Evolutionary conservation across 257 asterid species (phyloP), one percentile per base, ranked within the genome.

Genomic region (Osmanthus fragrans): DNA sequence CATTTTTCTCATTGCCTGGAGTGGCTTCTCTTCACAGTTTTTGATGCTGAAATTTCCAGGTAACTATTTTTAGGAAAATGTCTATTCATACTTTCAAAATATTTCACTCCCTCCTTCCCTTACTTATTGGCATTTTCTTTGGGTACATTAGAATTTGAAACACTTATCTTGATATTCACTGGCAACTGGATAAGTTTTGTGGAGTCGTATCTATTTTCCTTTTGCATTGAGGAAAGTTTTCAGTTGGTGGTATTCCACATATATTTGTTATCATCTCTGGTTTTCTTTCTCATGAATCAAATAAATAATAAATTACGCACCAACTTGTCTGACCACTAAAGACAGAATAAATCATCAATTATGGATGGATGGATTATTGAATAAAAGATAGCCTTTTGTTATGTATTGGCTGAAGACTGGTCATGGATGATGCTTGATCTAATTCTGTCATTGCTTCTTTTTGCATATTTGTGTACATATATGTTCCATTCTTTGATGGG

Each of bases 1-100:
- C 98, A 93, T 86, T 96, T 96, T 89, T 92, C 99, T 67, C 97
- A 93, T 87, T 96, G 97, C 86, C 90, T 96, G 79, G 99, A 96
- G 86, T 96, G 97, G 97, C 99, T 96, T 87, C 92, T 96, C 71
- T 96, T 96, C 88, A 96, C 99, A 23, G 99, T 96, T 71, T 93
- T 96, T 84, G 99, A 96, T 81, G 97, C 99, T 76, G 98, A 92
- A 81, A 90, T 96, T 80, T 96, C 98, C 82, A 85, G 97, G 99
- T 96, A 85, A 80, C 30, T 56, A 47, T 72, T 71, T 63, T 10
- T 23, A 25, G 68, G 33, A 63, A 40, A 40, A 56, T 56, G 16
- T 16, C 65, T 56, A 2, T 56, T 64, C 63, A 29, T 34, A 39
- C 49, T 21, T 84, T 75, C 42, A 49, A 30, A 49, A 60, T 54